A percentile compares a stretch with the other conserved stretches of the same genome.
phyloP scores from a whole-genome alignment of 768 basidiomycete genomes.

The Tricholoma saponaceum region DNA sequence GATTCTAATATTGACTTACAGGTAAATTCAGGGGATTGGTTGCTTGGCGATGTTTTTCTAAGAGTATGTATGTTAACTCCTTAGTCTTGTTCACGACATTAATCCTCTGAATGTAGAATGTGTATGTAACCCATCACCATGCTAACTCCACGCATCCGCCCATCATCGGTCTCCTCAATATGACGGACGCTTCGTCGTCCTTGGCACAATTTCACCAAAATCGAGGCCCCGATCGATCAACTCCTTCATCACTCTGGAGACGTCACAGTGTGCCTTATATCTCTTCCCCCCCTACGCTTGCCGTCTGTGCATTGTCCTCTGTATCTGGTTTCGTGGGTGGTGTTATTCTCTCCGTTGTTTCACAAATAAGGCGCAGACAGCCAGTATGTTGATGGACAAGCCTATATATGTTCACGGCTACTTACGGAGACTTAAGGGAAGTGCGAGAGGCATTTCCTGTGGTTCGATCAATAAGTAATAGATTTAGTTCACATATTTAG shows the following conservation, averaged over 20 bases:
- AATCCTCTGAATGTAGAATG: constrained; percentile 35
- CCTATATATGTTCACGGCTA: neutral
- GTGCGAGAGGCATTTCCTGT: neutral
- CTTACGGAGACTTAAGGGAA: no score
- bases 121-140: constrained; percentile 47
- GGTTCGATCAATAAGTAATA: neutral
- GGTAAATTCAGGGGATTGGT: constrained; percentile 52
- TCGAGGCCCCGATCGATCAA: constrained; percentile 37
- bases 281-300: neutral
- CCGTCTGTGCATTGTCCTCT: constrained; percentile 8
- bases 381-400: neutral
- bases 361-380: constrained; percentile 2
- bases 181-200: constrained; percentile 36
- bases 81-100: constrained; percentile 2
- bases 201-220: constrained; percentile 33
- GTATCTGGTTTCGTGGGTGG: constrained; percentile 10
- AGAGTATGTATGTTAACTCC: constrained; percentile 31
- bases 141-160: constrained; percentile 35
- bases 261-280: neutral
- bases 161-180: constrained; percentile 39
- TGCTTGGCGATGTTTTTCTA: constrained; percentile 56
- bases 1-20: constrained; percentile 2
- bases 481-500: no score
- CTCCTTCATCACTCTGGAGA: constrained; percentile 4
- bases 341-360: constrained; percentile 2